These are phyloP conservation scores for Coemansia sp. DNA, from an alignment of 192 early-diverging fungal species.

Conservation along the genomic window DNA sequence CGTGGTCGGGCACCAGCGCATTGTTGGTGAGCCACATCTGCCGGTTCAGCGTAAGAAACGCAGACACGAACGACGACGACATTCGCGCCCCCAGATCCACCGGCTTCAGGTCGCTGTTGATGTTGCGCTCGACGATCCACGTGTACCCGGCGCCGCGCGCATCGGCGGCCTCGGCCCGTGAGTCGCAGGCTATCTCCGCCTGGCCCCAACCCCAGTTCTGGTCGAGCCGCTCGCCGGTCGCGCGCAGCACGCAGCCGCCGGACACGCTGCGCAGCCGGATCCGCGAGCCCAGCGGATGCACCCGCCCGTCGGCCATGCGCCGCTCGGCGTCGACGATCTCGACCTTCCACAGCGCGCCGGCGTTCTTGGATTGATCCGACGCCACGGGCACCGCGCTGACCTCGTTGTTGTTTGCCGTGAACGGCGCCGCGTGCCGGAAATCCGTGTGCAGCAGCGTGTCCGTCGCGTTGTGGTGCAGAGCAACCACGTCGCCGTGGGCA, in stretches of 20 bases:
- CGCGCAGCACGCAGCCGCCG: constrained; percentile 70
- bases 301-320: constrained; percentile 52
- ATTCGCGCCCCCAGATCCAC: constrained; percentile 64
- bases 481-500: constrained; percentile 70
- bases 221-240: constrained; percentile 75
- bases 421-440: constrained; percentile 60
- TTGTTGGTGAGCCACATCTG: constrained; percentile 83
- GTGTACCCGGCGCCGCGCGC: constrained; percentile 35
- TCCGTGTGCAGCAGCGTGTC: constrained; percentile 62
- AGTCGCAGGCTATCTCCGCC: constrained; percentile 88
- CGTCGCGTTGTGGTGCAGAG: constrained; percentile 68
- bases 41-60: constrained; percentile 67
- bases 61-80: constrained; percentile 52
- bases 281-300: constrained; percentile 61
- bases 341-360: constrained; percentile 85
- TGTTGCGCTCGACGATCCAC: constrained; percentile 94
- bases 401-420: constrained; percentile 62
- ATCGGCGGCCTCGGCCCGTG: not conserved
- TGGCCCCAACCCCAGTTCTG: constrained; percentile 88
- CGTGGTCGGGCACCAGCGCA: constrained; percentile 69
- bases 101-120: constrained; percentile 68
- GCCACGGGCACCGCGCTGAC: constrained; percentile 53
- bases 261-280: constrained; percentile 73
- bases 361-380: constrained; percentile 25
- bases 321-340: constrained; percentile 66